A percentile compares a stretch with the other conserved stretches of the same genome.
These are phyloP conservation scores for Hyaloscypha hepaticicola DNA, from an alignment of 495 filamentous ascomycete genomes.

Conservation along the genomic window DNA sequence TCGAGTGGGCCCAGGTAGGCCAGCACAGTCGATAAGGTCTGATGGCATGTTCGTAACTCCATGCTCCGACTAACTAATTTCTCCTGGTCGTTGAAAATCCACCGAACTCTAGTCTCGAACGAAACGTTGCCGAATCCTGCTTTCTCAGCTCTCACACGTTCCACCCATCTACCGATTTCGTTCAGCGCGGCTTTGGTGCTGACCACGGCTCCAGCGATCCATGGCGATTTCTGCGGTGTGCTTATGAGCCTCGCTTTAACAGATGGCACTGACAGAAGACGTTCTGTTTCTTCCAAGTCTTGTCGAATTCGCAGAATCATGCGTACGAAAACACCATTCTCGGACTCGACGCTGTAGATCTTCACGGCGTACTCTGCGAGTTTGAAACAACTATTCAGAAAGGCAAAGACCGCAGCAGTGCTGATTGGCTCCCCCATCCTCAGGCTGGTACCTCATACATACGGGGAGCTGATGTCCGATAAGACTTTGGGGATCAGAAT, in stretches of 20 bases:
- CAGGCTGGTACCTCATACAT: conserved; percentile 6
- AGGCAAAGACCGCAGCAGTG: conserved; percentile 18
- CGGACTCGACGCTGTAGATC: conserved; percentile 25
- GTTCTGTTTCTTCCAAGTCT: conserved; percentile 32
- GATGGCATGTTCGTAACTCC: conserved; percentile 32
- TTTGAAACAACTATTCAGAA: conserved; percentile 32
- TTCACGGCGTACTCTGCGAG: conserved; percentile 31
- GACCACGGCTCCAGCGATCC: conserved; percentile 28
- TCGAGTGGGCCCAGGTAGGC: conserved; percentile 12
- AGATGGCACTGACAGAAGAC: conserved; percentile 19
- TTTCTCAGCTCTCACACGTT: conserved; percentile 25
- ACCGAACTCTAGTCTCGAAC: conserved; percentile 30
- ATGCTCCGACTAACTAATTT: conserved; percentile 29
- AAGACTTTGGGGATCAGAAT: not conserved
- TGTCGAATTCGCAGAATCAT: conserved; percentile 32
- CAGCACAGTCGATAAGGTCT: conserved; percentile 28
- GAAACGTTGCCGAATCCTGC: conserved; percentile 27
- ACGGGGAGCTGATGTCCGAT: not conserved
- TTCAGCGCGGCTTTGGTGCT: conserved; percentile 31
- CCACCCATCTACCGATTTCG: conserved; percentile 35
- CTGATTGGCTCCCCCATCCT: conserved; percentile 25
- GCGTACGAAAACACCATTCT: conserved; percentile 32
- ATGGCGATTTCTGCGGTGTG: conserved; percentile 22
- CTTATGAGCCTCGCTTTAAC: conserved; percentile 21
- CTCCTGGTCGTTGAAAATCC: conserved; percentile 33